These are phyloP conservation scores for Sclerotinia nivalis DNA, from an alignment of 2,329 filamentous ascomycete species.

Conservation along the genomic window DNA sequence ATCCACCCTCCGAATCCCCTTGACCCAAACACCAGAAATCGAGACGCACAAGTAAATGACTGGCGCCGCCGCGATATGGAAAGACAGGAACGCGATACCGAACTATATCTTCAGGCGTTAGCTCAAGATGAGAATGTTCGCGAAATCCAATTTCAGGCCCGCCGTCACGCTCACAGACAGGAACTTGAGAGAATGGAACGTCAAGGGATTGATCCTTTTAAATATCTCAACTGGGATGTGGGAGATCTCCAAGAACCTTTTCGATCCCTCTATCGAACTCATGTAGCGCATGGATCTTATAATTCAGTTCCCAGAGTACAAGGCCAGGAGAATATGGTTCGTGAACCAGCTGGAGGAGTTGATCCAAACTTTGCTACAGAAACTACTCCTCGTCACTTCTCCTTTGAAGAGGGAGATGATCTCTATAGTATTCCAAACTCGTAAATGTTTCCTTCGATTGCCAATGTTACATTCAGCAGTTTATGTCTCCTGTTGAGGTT, in stretches of 20 bases:
- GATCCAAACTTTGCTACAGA: neutral
- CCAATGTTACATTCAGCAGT: neutral
- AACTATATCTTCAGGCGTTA: neutral
- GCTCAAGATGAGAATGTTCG: neutral
- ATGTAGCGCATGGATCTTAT: neutral
- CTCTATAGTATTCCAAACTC: neutral
- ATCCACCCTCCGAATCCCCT: neutral
- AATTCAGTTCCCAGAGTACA: neutral
- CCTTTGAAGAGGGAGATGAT: neutral
- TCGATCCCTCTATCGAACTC: neutral
- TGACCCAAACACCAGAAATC: neutral
- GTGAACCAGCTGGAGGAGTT: neutral
- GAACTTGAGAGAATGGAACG: slow-evolving; percentile 1
- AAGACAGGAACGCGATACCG: neutral
- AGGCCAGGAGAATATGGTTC: neutral
- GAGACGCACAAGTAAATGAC: neutral
- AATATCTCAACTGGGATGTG: neutral
- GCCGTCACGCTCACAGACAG: neutral
- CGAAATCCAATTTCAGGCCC: neutral
- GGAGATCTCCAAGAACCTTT: neutral
- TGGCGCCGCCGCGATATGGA: neutral
- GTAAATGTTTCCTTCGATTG: too few species aligned
- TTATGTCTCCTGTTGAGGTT: neutral
- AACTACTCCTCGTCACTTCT: neutral
- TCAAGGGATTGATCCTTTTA: neutral